These are phyloP conservation scores for Nannochloropsis oceanica DNA, from an alignment of 108 stramenopile genomes.

Conservation along the genomic window DNA sequence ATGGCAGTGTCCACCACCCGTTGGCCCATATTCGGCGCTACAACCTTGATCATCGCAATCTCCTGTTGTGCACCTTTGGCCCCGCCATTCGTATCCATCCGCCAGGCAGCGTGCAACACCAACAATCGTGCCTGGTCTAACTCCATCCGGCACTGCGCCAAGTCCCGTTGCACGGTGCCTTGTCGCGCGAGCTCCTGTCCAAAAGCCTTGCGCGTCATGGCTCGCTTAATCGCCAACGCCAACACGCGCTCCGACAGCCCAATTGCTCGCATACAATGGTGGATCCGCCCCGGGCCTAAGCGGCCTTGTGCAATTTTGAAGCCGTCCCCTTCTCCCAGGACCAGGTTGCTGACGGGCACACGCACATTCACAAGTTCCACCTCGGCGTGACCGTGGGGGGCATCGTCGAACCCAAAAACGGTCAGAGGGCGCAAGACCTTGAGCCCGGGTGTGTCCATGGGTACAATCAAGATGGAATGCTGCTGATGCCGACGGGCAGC, in stretches of 20 bases:
- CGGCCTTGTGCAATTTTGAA: slow-evolving; percentile 86
- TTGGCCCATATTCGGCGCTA: slow-evolving; percentile 54
- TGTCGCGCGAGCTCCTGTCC: slow-evolving; percentile 53
- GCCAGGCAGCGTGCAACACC: slow-evolving; percentile 25
- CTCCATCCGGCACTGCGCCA: slow-evolving; percentile 22
- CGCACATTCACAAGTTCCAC: slow-evolving; percentile 41
- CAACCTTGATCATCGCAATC: slow-evolving; percentile 66
- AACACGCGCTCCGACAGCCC: slow-evolving; percentile 47
- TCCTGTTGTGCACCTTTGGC: slow-evolving; percentile 18
- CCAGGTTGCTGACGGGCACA: slow-evolving; percentile 18
- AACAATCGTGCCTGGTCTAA: slow-evolving; percentile 22
- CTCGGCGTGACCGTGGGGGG: slow-evolving; percentile 58
- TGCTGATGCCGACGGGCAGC: background rate
- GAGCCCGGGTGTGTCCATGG: slow-evolving; percentile 57
- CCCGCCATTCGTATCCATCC: slow-evolving; percentile 29
- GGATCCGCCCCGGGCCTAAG: slow-evolving; percentile 87
- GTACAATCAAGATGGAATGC: slow-evolving; percentile 52
- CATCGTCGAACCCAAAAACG: slow-evolving; percentile 90
- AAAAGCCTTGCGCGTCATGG: slow-evolving; percentile 45
- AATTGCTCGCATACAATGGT: slow-evolving; percentile 94
- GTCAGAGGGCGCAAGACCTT: slow-evolving; percentile 58
- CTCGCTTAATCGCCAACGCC: slow-evolving; percentile 9
- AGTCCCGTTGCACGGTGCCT: slow-evolving; percentile 47
- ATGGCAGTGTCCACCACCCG: slow-evolving; percentile 75
- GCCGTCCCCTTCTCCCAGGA: slow-evolving; percentile 75